phyloP scores from a whole-genome alignment of 129 eudicot species.

The Ambrosia trifida region DNA sequence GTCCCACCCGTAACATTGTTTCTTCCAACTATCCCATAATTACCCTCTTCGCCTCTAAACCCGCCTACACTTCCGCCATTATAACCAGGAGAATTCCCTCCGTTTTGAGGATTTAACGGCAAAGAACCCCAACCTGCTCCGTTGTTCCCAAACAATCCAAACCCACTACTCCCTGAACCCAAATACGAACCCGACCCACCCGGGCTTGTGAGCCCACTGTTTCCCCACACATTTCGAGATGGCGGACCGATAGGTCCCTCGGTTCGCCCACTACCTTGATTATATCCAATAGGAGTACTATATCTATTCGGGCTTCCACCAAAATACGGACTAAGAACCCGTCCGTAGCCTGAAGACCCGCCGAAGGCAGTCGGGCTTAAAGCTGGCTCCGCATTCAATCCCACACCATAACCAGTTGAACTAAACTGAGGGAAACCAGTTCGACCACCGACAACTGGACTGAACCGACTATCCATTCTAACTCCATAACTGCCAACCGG shows the following conservation, averaged over 20 bases:
- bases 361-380: constrained; percentile 56
- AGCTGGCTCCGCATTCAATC: constrained; percentile 60
- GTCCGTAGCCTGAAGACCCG: constrained; percentile 57
- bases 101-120: constrained; percentile 45
- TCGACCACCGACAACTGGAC: constrained; percentile 51
- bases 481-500: constrained; percentile 66
- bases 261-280: constrained; percentile 42
- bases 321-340: constrained; percentile 57
- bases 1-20: constrained; percentile 39
- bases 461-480: constrained; percentile 71
- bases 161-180: constrained; percentile 60
- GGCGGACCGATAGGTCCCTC: constrained; percentile 54
- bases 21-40: constrained; percentile 60
- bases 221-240: constrained; percentile 67
- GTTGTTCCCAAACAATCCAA: constrained; percentile 68
- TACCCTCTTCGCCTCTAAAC: constrained; percentile 50
- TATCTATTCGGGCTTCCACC: constrained; percentile 55
- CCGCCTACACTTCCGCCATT: constrained; percentile 50
- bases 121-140: constrained; percentile 59
- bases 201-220: constrained; percentile 48
- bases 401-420: constrained; percentile 62
- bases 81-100: constrained; percentile 53
- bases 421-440: constrained; percentile 63
- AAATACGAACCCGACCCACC: constrained; percentile 50
- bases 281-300: constrained; percentile 67